These are phyloP conservation scores for Tolypocladium tropicale DNA, from an alignment of 2,329 filamentous ascomycete species.

Conservation along the genomic window DNA sequence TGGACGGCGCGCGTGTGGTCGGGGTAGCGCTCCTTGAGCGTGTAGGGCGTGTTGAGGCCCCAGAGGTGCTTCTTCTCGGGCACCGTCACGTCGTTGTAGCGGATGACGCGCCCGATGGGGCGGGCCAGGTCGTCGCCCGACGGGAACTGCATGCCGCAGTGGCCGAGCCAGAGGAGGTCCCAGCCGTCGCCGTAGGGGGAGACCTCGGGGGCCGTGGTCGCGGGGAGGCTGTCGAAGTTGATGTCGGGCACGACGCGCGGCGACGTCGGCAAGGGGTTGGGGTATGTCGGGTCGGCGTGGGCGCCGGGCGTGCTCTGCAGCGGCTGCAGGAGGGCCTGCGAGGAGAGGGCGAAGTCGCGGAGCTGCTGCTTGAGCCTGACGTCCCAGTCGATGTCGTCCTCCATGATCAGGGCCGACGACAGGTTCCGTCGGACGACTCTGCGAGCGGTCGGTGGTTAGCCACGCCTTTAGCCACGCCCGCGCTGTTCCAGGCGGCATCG, in stretches of 20 bases:
- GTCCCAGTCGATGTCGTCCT: constrained; percentile 51
- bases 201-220: constrained; percentile 7
- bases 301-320: constrained; percentile 1
- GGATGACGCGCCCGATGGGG: constrained; percentile 20
- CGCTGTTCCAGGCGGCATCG: too few relatives aligned
- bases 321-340: constrained; percentile 23
- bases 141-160: constrained; percentile 30
- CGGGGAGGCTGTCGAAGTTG: constrained; percentile 10
- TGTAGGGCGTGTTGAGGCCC: constrained; percentile 23
- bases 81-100: constrained; percentile 23
- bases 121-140: constrained; percentile 5
- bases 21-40: constrained; percentile 20
- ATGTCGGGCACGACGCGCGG: constrained; percentile 7
- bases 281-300: constrained; percentile 16
- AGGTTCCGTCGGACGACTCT: constrained; percentile 34
- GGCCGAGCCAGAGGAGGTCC: constrained; percentile 42
- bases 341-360: constrained; percentile 25
- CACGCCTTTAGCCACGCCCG: background rate
- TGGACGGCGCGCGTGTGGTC: constrained; percentile 34
- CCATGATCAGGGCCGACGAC: constrained; percentile 39
- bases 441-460: background rate
- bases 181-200: constrained; percentile 40
- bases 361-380: constrained; percentile 38
- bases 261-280: constrained; percentile 1
- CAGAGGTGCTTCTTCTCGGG: constrained; percentile 21